Evolutionary conservation across 108 stramenopile species (phyloP).

Genomic region (Pseudonitzschia delicatissima): DNA sequence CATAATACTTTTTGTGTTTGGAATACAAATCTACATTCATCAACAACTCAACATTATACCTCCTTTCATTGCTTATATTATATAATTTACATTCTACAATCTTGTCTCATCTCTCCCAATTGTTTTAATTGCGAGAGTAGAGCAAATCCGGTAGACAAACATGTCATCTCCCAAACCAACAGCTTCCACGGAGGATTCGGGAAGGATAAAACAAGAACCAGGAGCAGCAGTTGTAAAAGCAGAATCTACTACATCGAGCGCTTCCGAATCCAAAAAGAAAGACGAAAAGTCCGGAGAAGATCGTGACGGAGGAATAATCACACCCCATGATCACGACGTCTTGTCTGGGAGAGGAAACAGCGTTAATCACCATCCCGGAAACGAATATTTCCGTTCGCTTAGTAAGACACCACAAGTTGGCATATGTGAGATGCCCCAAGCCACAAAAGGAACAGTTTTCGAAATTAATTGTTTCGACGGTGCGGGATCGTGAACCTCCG

Average conservation of each 20-base stretch:
- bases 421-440: slow-evolving; percentile 78
- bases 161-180: background rate
- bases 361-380: slow-evolving; percentile 81
- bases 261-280: background rate
- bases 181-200: background rate
- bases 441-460: slow-evolving; percentile 75
- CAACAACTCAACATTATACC: background rate
- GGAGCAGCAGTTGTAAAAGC: background rate
- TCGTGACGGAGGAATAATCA: slow-evolving; percentile 25
- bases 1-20: too few species aligned
- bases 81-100: background rate
- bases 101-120: background rate
- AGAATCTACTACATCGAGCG: background rate
- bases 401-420: slow-evolving; percentile 71
- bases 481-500: slow-evolving; percentile 60
- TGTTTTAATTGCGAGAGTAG: background rate
- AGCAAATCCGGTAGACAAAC: too few species aligned
- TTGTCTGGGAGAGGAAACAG: slow-evolving; percentile 82
- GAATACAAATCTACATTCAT: too few species aligned
- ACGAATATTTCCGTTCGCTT: slow-evolving; percentile 74
- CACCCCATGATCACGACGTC: slow-evolving; percentile 71
- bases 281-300: background rate
- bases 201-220: background rate
- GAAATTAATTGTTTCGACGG: slow-evolving; percentile 70
- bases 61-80: background rate